Conservation (phyloP, 176 grass and related monocot genomes). For the Elymus sibiricus region DNA sequence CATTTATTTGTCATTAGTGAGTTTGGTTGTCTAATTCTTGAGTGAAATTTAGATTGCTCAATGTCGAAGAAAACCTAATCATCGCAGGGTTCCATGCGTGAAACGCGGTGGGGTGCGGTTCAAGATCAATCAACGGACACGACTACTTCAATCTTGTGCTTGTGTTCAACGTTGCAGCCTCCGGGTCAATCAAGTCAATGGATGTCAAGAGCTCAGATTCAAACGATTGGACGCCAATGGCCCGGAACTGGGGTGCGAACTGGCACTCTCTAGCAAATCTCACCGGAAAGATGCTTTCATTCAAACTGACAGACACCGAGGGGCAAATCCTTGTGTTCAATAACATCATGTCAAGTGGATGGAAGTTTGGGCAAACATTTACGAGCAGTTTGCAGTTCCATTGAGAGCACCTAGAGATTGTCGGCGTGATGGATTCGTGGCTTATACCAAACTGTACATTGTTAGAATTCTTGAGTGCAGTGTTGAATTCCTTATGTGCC, state of each 20-base stretch:
- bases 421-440: too few species aligned
- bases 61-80: too few species aligned
- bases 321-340: conserved; percentile 20
- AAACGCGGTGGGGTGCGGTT: conserved; percentile 33
- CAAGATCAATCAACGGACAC: conserved; percentile 28
- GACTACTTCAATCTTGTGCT: conserved; percentile 47
- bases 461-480: too few species aligned
- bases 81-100: conserved; percentile 37
- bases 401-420: not conserved
- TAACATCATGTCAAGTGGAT: conserved; percentile 20
- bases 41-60: too few species aligned
- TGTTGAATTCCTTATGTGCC: too few species aligned
- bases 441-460: too few species aligned
- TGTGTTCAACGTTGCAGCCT: conserved; percentile 24
- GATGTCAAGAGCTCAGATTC: conserved; percentile 14
- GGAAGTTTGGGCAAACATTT: conserved; percentile 37
- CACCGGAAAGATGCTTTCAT: conserved; percentile 10
- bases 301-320: conserved; percentile 19
- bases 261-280: conserved; percentile 35
- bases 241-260: conserved; percentile 36
- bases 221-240: conserved; percentile 17
- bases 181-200: conserved; percentile 42
- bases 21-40: too few species aligned
- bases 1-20: too few species aligned
- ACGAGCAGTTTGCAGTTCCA: conserved; percentile 42